Base-by-base conservation (phyloP, 306 rosid species). In the Cyamopsis tetragonoloba region DNA sequence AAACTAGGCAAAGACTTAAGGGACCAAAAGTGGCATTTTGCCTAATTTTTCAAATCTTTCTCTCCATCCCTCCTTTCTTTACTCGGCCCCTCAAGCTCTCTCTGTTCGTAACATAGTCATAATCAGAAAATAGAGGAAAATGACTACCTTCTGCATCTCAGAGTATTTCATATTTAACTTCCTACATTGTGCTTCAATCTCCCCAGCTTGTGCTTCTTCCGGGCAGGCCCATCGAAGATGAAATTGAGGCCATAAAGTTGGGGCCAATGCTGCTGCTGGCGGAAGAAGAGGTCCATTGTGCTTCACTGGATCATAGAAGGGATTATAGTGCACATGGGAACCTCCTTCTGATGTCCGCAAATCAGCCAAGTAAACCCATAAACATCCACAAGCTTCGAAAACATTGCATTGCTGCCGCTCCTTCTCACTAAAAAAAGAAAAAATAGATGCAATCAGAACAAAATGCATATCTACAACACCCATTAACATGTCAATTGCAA, bases 181-280 rank as follows among this genome's bases (percentile, higher is more conserved):
- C 74, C 91, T 81, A 72, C 87, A 88, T 62, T 79, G 76, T 49
- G 78, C 90, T 77, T 95, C 96, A 54, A 88, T 62, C 71, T 83
- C 96, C 74, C 90, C 97, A 58, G 86, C 74, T 70, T 85, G 88
- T 41, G 88, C 93, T 80, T 85, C 99, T 31, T 83, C 78, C 27
- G 97, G 87, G 64, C 97, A 88, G 49, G 99, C 93, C 96, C 97
- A 95, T 56, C 99, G 92, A 49, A 95, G 88, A 80, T 86, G 95
- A 70, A 90, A 95, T 65, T 88, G 91, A 12, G 99, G 99, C 97
- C 97, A 95, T 51, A 95, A 71, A 30, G 87, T 90, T 24, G 97
- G 99, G 57, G 99, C 99, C 49, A 95, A 84, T 39, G 96, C 91
- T 66, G 97, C 99, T 19, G 99, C 99, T 24, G 97, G 96, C 56